A percentile compares a stretch with the other conserved stretches of the same genome.
These are phyloP conservation scores for Sporothrix brunneoviolacea DNA, from an alignment of 2,329 filamentous ascomycete species.

Conservation along the genomic window DNA sequence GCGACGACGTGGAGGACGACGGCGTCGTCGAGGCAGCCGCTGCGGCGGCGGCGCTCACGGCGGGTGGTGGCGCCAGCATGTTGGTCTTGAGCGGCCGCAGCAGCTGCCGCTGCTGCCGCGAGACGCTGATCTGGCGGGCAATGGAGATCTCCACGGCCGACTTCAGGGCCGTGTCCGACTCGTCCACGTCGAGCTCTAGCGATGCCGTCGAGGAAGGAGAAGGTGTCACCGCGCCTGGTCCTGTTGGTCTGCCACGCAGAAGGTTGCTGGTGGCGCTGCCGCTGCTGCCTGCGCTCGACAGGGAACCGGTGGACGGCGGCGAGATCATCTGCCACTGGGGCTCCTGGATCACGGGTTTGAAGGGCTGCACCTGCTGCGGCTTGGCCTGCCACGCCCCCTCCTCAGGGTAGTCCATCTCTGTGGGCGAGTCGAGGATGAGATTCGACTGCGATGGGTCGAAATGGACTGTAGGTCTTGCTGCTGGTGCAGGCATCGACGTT, in stretches of 20 bases:
- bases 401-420: conserved; percentile 19
- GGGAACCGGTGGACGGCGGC: conserved; percentile 28
- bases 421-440: conserved; percentile 37
- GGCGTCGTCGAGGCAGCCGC: background rate
- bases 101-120: conserved; percentile 53
- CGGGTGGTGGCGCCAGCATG: conserved; percentile 15
- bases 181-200: conserved; percentile 31
- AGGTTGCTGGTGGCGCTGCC: conserved; percentile 15
- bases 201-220: conserved; percentile 27
- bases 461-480: conserved; percentile 13
- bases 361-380: conserved; percentile 19
- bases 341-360: conserved; percentile 33
- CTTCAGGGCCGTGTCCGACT: conserved; percentile 38
- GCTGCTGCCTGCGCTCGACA: conserved; percentile 17
- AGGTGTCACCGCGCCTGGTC: background rate
- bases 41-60: conserved; percentile 7
- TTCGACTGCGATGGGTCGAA: conserved; percentile 31
- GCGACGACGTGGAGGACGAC: background rate
- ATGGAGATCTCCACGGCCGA: conserved; percentile 60
- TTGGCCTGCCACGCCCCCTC: conserved; percentile 7
- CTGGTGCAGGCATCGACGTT: background rate
- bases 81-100: conserved; percentile 45
- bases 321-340: conserved; percentile 44
- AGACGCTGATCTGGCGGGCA: conserved; percentile 61
- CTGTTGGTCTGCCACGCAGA: background rate